Evolutionary conservation across 805 yeast species (phyloP), one percentile per base, ranked within the genome.

Genomic region (Teunomyces gatunensis): DNA sequence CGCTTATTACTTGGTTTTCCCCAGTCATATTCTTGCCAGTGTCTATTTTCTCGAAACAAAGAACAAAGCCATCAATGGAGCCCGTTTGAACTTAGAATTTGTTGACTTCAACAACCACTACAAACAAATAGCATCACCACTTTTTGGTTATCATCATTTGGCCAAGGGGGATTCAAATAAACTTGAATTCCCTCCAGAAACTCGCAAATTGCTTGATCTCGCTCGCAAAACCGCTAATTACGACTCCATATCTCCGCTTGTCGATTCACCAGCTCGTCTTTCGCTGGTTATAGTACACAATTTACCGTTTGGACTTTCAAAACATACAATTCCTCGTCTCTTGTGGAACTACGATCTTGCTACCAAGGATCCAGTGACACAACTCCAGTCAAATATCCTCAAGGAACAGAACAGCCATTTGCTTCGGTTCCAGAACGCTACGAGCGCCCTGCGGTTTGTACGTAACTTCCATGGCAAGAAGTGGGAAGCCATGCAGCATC

Each of bases 1-100:
- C 36, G 71, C 75, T 4, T 82, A 81, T 59, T 84, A 77, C 58
- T 60, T 85, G 30, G 58, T 80, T 5, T 85, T 85, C 56, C 67
- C 68, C 4, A 62, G 67, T 34, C 58, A 61, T 33, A 67, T 70
- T 21, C 75, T 73, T 15, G 88, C 89, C 0, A 69, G 78, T 17
- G 69, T 69, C 3, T 84, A 77, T 59, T 71, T 69, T 61, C 57
- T 69, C 17, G 87, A 82, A 53, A 77, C 84, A 0, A 48, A 59
- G 10, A 73, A 74, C 6, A 73, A 77, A 45, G 66, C 68, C 46
- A 56, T 84, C 30, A 77, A 82, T 53, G 88, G 89, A 1, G 57
- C 71, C 41, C 68, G 67, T 21, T 56, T 80, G 15, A 62, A 73
- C 23, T 62, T 81, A 28, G 65, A 71, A 47, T 83, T 82, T 68